Base-by-base conservation (phyloP, 2,329 filamentous ascomycete species). In the Sclerotinia nivalis region DNA sequence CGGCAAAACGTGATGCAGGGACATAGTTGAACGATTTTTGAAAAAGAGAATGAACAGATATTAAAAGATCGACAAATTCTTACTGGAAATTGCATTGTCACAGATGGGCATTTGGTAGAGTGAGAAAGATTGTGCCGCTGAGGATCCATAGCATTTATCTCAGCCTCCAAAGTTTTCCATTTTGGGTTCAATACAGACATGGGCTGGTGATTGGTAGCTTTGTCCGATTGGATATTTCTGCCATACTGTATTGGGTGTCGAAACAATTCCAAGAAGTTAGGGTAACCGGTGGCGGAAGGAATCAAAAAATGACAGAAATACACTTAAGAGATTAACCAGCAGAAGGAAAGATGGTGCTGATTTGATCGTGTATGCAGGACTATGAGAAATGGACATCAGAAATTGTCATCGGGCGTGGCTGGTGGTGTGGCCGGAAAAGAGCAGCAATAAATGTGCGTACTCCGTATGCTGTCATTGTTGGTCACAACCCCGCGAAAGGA, bases 111-210 rank as follows among this genome's bases (percentile, higher is more conserved):
- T 62, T 68, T 54, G 37, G 37, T 4, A 54, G 20, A 54, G 37
- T 25, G 49, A 25, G 25, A 55, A 58, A 49, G 56, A 37, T 45
- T 25, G 28, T 68, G 25, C 59, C 54, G n/a, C 52, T 55, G 58
- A 58, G 43, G 25, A 59, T 68, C 65, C 69, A 58, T 55, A 49
- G 52, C 60, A 49, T 56, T 37, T 25, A 68, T 66, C 61, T 72
- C 69, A 72, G 71, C 71, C 69, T 72, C 62, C 62, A 56, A 25
- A 45, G 43, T 49, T 69, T 59, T 59, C 69, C 69, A 68, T 68
- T 67, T 69, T 68, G 50, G 71, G 61, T 37, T 18, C 12, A 20
- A 55, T 55, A 40, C 54, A 28, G 28, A 45, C 66, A 62, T 68
- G 20, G 56, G 31, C 31, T 45, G 34, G 34, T 54, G 20, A 28